Percentiles rank a stretch among this genome's conserved stretches.
These are phyloP conservation scores for Fonsecaea nubica DNA, from an alignment of 2,329 filamentous ascomycete species.

Conservation along the genomic window DNA sequence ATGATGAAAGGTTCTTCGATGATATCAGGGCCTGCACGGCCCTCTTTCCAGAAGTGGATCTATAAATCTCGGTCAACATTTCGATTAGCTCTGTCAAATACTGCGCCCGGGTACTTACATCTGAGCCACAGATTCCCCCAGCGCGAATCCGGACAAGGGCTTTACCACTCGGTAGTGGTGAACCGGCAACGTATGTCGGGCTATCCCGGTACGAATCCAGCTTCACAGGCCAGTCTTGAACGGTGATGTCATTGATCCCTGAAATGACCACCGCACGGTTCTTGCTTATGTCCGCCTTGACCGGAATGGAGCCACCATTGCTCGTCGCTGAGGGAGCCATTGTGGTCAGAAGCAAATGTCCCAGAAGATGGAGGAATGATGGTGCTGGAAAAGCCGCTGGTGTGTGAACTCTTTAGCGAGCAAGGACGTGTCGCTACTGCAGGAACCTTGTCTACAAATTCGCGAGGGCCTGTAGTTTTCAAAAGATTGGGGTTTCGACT, in stretches of 20 bases:
- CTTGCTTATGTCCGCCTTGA: background rate
- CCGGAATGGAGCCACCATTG: background rate
- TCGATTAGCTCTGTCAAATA: background rate
- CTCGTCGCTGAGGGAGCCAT: constrained; percentile 1
- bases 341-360: background rate
- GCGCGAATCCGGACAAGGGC: constrained; percentile 5
- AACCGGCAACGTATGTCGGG: background rate
- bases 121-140: background rate
- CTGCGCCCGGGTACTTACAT: background rate
- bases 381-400: background rate
- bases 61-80: background rate
- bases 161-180: constrained; percentile 1
- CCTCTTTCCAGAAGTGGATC: constrained; percentile 6
- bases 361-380: background rate
- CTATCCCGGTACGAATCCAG: constrained; percentile 8
- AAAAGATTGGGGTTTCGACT: background rate
- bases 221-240: constrained; percentile 8
- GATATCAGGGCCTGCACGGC: background rate
- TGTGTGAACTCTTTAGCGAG: no score
- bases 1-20: background rate
- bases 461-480: background rate
- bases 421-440: background rate
- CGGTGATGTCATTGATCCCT: constrained; percentile 1
- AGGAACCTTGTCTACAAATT: background rate
- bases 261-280: constrained; percentile 3